Evolutionary conservation across 345 rosid genomes (phyloP).

Genomic region (Corchorus olitorius): DNA sequence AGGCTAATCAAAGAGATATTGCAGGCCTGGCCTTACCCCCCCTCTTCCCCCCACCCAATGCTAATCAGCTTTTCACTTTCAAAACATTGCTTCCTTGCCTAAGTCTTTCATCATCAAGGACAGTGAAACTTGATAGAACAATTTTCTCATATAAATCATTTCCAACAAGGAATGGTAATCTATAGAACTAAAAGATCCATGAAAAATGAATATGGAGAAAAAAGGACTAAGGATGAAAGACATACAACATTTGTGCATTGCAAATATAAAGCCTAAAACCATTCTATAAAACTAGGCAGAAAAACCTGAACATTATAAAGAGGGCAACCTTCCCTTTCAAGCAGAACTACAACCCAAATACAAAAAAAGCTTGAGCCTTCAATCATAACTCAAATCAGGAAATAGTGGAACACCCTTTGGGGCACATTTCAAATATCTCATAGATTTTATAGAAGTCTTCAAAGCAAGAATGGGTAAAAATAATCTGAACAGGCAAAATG

Average conservation of each 20-base stretch:
- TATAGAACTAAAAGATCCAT: background rate
- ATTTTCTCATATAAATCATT: background rate
- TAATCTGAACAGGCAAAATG: background rate
- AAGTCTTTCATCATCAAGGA: background rate
- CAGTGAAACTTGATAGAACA: constrained; percentile 1
- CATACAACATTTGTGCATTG: background rate
- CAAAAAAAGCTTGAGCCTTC: background rate
- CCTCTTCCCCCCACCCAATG: background rate
- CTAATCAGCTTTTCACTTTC: background rate
- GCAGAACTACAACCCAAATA: constrained; percentile 6
- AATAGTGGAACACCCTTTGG: background rate
- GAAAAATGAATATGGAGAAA: background rate
- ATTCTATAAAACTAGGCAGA: background rate
- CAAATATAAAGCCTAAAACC: constrained; percentile 7
- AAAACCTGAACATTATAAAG: background rate
- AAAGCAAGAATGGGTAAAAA: background rate
- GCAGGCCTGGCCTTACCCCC: too few relatives aligned
- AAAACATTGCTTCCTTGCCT: background rate
- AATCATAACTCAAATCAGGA: constrained; percentile 7
- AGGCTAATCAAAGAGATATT: too few relatives aligned
- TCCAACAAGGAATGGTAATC: background rate
- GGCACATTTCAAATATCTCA: constrained; percentile 7
- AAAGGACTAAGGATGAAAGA: background rate
- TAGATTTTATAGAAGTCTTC: background rate
- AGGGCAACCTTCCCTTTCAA: background rate